phyloP scores from a whole-genome alignment of 2,329 filamentous ascomycete genomes.

The Exophiala xenobiotica region DNA sequence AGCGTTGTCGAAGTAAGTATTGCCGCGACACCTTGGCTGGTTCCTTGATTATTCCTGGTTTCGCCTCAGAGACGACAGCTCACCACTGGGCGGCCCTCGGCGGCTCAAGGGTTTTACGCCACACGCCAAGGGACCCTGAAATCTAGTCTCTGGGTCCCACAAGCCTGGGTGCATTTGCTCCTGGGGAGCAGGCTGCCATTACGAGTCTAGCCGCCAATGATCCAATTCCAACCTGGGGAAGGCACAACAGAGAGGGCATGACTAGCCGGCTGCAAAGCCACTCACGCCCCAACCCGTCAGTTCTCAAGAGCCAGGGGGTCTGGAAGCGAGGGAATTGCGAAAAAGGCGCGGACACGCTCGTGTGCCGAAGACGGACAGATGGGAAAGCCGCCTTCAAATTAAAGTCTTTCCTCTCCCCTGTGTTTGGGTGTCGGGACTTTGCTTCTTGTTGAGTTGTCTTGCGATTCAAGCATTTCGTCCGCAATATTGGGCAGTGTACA shows the following conservation, averaged over 20 bases:
- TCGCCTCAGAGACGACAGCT: too few species aligned
- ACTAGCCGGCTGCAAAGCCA: constrained; percentile 5
- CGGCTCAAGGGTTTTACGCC: not conserved
- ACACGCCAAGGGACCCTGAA: constrained; percentile 1
- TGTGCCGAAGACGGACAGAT: constrained; percentile 16
- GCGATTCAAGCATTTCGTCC: not conserved
- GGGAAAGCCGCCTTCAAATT: constrained; percentile 1
- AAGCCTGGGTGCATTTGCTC: not conserved
- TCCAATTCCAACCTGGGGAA: constrained; percentile 3
- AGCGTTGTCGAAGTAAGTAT: not conserved
- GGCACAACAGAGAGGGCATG: not conserved
- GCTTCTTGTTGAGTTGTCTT: not conserved
- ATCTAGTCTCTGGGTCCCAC: not conserved
- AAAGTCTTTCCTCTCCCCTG: not conserved
- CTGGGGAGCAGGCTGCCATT: not conserved
- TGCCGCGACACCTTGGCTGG: not conserved
- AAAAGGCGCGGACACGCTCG: constrained; percentile 14
- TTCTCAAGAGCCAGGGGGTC: not conserved
- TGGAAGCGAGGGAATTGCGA: not conserved
- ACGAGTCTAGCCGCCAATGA: not conserved
- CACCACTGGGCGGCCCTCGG: not conserved
- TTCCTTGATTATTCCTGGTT: not conserved
- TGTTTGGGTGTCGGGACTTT: not conserved
- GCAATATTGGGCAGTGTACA: not conserved
- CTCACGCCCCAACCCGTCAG: not conserved